These are phyloP conservation scores for Aspergillus conjunctus DNA, from an alignment of 495 filamentous ascomycete species.

Conservation along the genomic window DNA sequence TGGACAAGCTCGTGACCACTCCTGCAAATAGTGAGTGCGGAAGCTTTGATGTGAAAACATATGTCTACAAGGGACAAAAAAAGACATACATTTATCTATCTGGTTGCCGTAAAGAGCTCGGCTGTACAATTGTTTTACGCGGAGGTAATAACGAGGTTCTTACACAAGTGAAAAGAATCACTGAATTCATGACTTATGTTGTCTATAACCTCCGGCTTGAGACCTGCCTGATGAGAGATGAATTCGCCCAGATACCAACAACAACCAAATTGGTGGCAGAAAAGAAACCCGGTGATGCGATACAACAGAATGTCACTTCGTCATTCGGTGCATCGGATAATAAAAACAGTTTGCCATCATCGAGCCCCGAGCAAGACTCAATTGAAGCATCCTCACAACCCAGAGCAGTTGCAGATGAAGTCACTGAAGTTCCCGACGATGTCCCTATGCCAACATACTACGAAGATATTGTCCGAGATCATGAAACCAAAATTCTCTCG, in stretches of 20 bases:
- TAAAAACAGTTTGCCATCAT: slow-evolving; percentile 8
- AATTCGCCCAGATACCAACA: slow-evolving; percentile 84
- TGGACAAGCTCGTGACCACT: slow-evolving; percentile 87
- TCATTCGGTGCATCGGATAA: slow-evolving; percentile 5
- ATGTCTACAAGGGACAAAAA: slow-evolving; percentile 75
- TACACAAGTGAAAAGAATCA: slow-evolving; percentile 83
- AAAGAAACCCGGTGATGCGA: slow-evolving; percentile 12
- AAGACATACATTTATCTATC: slow-evolving; percentile 97
- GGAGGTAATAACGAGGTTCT: slow-evolving; percentile 73
- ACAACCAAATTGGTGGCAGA: slow-evolving; percentile 45
- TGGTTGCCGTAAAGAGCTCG: slow-evolving; percentile 87
- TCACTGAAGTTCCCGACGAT: slow-evolving; percentile 72
- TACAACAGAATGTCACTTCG: slow-evolving; percentile 4
- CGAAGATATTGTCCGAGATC: slow-evolving; percentile 89
- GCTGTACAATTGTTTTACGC: slow-evolving; percentile 93
- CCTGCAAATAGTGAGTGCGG: slow-evolving; percentile 78
- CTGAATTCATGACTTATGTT: slow-evolving; percentile 98
- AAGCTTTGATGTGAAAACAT: slow-evolving; percentile 94
- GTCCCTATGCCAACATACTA: slow-evolving; percentile 91
- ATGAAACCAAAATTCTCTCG: slow-evolving; percentile 90
- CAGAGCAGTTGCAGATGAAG: slow-evolving; percentile 38
- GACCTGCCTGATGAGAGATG: slow-evolving; percentile 93
- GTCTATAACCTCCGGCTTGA: slow-evolving; percentile 97
- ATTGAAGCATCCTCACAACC: slow-evolving; percentile 26
- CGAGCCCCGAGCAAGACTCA: slow-evolving; percentile 14